A percentile compares a stretch with the other conserved stretches of the same genome.
These are phyloP conservation scores for Pilasporangium apinafurcum DNA, from an alignment of 352 stramenopile species.

Conservation along the genomic window DNA sequence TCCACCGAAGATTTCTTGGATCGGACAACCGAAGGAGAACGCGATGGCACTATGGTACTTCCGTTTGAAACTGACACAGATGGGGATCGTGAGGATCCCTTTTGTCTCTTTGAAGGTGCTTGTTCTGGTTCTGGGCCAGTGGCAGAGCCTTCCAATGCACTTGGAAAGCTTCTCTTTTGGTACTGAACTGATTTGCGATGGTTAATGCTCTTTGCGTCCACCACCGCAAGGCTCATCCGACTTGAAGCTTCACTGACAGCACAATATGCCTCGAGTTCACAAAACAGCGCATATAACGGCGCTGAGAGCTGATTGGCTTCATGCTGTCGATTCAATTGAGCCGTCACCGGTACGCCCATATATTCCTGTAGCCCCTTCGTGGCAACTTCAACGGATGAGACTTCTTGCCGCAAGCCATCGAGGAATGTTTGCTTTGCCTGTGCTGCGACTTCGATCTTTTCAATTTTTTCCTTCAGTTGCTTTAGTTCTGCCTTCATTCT, in stretches of 20 bases:
- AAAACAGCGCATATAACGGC: constrained; percentile 65
- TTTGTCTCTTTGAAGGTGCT: constrained; percentile 27
- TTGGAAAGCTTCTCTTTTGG: constrained; percentile 9
- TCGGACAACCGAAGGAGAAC: constrained; percentile 40
- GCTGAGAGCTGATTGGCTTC: constrained; percentile 40
- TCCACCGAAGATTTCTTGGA: constrained; percentile 1
- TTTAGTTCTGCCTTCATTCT: constrained; percentile 58
- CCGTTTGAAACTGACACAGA: constrained; percentile 19
- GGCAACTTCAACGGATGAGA: constrained; percentile 48
- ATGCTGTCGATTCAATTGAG: constrained; percentile 29
- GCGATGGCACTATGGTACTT: constrained; percentile 23
- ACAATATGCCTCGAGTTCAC: constrained; percentile 67
- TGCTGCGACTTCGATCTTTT: constrained; percentile 41
- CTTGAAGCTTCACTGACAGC: constrained; percentile 39
- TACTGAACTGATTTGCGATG: constrained; percentile 11
- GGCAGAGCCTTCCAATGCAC: constrained; percentile 7
- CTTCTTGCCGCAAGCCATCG: constrained; percentile 37
- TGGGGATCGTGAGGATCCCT: constrained; percentile 23
- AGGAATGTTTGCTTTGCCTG: constrained; percentile 59
- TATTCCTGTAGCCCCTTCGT: constrained; percentile 54
- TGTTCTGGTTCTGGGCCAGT: constrained; percentile 6
- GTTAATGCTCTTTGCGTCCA: constrained; percentile 33
- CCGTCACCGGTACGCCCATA: constrained; percentile 43
- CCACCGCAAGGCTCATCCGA: constrained; percentile 45
- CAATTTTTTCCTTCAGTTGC: constrained; percentile 52